These are phyloP conservation scores for Crithidia bombi DNA, from an alignment of 208 protist genomes.

Conservation along the genomic window DNA sequence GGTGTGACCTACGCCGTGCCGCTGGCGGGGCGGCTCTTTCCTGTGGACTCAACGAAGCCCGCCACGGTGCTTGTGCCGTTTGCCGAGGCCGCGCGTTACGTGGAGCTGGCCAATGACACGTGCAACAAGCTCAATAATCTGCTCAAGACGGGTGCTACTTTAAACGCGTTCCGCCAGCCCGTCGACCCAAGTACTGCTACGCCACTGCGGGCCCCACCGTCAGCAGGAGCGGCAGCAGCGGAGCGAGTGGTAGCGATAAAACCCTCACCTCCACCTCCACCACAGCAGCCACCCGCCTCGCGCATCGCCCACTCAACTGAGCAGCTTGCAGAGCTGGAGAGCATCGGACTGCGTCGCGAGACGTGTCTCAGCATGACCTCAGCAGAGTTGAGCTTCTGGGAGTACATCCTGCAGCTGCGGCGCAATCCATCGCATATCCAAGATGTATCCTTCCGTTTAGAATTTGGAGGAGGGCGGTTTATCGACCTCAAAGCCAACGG, in stretches of 20 bases:
- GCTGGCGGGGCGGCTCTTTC: constrained; percentile 47
- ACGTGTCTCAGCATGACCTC: constrained; percentile 28
- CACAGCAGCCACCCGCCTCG: constrained; percentile 2
- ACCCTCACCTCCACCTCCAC: not conserved
- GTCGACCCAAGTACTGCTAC: not conserved
- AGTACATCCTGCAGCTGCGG: constrained; percentile 27
- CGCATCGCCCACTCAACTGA: not conserved
- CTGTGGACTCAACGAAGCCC: constrained; percentile 31
- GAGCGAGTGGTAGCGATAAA: not conserved
- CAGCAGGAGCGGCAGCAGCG: not conserved
- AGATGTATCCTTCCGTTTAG: constrained; percentile 35
- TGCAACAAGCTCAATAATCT: constrained; percentile 28
- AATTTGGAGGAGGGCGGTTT: constrained; percentile 19
- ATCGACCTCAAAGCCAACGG: constrained; percentile 42
- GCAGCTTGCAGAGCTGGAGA: constrained; percentile 18
- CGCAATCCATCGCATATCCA: constrained; percentile 25
- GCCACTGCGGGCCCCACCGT: not conserved
- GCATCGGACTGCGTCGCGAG: constrained; percentile 33
- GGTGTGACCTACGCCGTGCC: constrained; percentile 58
- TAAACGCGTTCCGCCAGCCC: constrained; percentile 21
- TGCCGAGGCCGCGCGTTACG: constrained; percentile 35
- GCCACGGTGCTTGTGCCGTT: constrained; percentile 36
- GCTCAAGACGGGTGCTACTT: constrained; percentile 29
- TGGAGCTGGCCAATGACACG: constrained; percentile 35
- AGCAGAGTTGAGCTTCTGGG: constrained; percentile 38